Evolutionary conservation across 441 rosid genomes (phyloP).

Genomic region (Corymbia calophylla): DNA sequence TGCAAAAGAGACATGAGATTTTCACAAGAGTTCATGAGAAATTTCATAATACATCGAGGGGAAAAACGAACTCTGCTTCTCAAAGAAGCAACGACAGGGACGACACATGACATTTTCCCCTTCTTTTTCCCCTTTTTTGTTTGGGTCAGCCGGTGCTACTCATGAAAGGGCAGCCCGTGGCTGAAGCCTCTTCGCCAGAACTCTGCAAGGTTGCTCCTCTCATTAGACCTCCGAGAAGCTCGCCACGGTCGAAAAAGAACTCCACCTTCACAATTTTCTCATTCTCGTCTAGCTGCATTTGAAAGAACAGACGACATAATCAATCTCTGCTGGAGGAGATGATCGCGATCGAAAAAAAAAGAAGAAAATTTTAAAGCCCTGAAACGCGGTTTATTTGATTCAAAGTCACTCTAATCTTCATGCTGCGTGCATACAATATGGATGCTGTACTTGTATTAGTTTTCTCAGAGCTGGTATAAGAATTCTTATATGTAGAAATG

Average conservation of each 20-base stretch:
- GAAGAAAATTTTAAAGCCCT: not conserved
- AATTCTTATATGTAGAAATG: not conserved
- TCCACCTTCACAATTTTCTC: constrained; percentile 47
- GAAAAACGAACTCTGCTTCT: no score
- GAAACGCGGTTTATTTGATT: not conserved
- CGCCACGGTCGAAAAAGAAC: constrained; percentile 36
- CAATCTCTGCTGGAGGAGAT: not conserved
- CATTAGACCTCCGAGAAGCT: constrained; percentile 48
- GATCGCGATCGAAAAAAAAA: not conserved
- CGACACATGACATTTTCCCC: not conserved
- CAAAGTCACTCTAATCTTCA: not conserved
- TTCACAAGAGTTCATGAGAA: not conserved
- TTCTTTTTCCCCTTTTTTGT: not conserved
- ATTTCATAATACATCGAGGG: no score
- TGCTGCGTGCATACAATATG: not conserved
- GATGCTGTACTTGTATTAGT: not conserved
- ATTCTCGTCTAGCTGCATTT: constrained; percentile 32
- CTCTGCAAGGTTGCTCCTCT: constrained; percentile 15
- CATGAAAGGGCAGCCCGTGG: not conserved
- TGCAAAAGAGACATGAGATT: not conserved
- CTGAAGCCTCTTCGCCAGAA: not conserved
- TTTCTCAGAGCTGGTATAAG: not conserved
- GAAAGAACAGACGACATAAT: not conserved
- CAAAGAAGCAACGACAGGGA: not conserved
- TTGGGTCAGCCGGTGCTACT: not conserved